These are phyloP conservation scores for Stephanodiscus triporus DNA, from an alignment of 108 stramenopile species.

Conservation along the genomic window DNA sequence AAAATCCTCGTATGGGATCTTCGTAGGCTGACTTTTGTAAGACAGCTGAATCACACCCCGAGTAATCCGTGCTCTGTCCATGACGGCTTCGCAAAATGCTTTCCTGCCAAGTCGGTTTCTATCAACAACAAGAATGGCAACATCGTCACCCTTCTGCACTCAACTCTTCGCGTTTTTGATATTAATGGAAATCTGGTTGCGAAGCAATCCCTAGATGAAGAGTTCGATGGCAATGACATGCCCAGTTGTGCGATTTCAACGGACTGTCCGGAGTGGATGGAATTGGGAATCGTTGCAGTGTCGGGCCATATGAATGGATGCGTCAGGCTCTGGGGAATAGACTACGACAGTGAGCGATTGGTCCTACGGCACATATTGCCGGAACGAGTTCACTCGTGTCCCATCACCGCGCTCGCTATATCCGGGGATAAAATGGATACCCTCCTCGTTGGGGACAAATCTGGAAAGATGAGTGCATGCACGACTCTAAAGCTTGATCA, in stretches of 20 bases:
- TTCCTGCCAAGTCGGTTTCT: constrained; percentile 73
- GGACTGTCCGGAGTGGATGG: constrained; percentile 93
- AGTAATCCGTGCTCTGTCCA: constrained; percentile 9
- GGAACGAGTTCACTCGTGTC: constrained; percentile 73
- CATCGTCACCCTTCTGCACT: constrained; percentile 82
- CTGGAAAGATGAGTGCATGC: constrained; percentile 83
- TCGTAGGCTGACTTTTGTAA: constrained; percentile 86
- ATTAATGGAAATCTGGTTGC: constrained; percentile 92
- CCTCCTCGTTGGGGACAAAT: constrained; percentile 88
- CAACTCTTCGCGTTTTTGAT: constrained; percentile 81
- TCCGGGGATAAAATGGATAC: constrained; percentile 73
- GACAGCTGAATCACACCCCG: constrained; percentile 59
- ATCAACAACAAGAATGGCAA: constrained; percentile 92
- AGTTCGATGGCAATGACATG: constrained; percentile 47
- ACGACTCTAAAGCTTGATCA: constrained; percentile 79
- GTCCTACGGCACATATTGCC: constrained; percentile 62
- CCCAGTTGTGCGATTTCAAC: constrained; percentile 88
- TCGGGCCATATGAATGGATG: constrained; percentile 96
- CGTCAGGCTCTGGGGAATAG: constrained; percentile 88
- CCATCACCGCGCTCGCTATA: constrained; percentile 78
- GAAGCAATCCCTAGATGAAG: constrained; percentile 60
- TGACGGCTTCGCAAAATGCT: constrained; percentile 27
- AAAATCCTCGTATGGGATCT: constrained; percentile 93
- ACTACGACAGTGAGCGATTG: constrained; percentile 59
- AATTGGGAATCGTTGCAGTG: constrained; percentile 89